Evolutionary conservation across 352 stramenopile genomes (phyloP).

Genomic region (Globisporangium polare): DNA sequence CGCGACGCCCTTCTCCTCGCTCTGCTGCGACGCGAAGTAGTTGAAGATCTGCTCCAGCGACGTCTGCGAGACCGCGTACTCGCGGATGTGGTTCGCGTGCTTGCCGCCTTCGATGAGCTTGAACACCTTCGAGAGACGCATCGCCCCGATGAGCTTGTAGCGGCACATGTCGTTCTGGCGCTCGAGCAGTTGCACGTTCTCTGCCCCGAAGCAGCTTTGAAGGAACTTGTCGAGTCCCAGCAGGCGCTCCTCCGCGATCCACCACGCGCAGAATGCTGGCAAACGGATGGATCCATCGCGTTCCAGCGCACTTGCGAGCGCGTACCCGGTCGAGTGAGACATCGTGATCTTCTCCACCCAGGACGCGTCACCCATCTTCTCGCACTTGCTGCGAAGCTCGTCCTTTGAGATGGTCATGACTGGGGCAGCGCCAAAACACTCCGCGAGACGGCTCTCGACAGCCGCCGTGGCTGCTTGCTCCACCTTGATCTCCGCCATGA

Average conservation of each 20-base stretch:
- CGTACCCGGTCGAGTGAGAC: conserved; percentile 59
- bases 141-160: conserved; percentile 71
- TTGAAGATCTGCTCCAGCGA: conserved; percentile 94
- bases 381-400: conserved; percentile 46
- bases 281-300: conserved; percentile 39
- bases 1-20: conserved; percentile 55
- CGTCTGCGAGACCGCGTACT: conserved; percentile 89
- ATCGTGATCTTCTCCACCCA: conserved; percentile 47
- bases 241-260: conserved; percentile 57
- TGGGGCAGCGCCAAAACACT: conserved; percentile 22
- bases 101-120: conserved; percentile 10
- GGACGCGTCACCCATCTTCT: conserved; percentile 34
- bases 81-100: conserved; percentile 15
- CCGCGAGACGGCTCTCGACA: conserved; percentile 28
- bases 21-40: conserved; percentile 79
- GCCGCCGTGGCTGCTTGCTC: conserved; percentile 25
- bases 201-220: conserved; percentile 31
- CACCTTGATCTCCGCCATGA: conserved; percentile 86
- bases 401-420: conserved; percentile 25
- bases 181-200: conserved; percentile 51
- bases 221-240: conserved; percentile 39
- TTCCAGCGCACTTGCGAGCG: conserved; percentile 48
- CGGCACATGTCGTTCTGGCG: conserved; percentile 70
- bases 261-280: conserved; percentile 53
- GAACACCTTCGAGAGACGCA: conserved; percentile 13